Base-by-base conservation (phyloP, 2,329 filamentous ascomycete genomes). In the Aspergillus glaucus region DNA sequence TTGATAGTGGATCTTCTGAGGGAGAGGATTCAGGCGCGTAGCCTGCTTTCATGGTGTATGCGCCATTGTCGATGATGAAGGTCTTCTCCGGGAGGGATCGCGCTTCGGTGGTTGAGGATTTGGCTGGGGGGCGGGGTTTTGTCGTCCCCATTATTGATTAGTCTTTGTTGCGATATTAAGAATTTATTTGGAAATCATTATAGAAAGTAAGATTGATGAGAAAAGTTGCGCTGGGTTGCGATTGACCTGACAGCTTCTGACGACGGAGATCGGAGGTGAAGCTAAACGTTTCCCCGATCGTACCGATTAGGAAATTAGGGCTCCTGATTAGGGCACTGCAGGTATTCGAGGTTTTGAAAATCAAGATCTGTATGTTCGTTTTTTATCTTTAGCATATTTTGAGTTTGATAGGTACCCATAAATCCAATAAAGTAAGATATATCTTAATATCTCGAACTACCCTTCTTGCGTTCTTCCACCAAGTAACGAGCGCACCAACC, bases 31-130 rank as follows among this genome's bases (percentile, higher is more conserved):
- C 68, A 1, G 84, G 67, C 19, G 73, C 82, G 60, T 92, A 86
- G 46, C 93, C 93, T 14, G 91, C 90, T 73, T 98, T 98, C 67
- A 98, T 80, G 6, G 85, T 91, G 70, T 88, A 86, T 40, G 86
- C 91, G 65, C 93, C 93, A 74, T 97, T 96, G 74, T 98, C 93
- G 62, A 98, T 77, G 42, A 98, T 79, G 47, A 98, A 83, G 0
- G 91, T 95, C 50, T 75, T 80, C 1, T 76, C 64, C 0, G 85
- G 84, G 6, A 80, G 72, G 21, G 75, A 64, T 3, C 79, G 64
- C 8, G 58, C 72, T 42, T 74, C 72, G 5, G 75, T 66, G 14
- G 74, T 65, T 46, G 81, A 81, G 44, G 76, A 71, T 65, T 81
- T 85, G 36, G 69, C 61, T 43, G 67, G 54, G 44, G 66, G 58